A percentile compares a stretch with the other conserved stretches of the same genome.
These are phyloP conservation scores for Erodium texanum DNA, from an alignment of 441 rosid genomes.

Conservation along the genomic window DNA sequence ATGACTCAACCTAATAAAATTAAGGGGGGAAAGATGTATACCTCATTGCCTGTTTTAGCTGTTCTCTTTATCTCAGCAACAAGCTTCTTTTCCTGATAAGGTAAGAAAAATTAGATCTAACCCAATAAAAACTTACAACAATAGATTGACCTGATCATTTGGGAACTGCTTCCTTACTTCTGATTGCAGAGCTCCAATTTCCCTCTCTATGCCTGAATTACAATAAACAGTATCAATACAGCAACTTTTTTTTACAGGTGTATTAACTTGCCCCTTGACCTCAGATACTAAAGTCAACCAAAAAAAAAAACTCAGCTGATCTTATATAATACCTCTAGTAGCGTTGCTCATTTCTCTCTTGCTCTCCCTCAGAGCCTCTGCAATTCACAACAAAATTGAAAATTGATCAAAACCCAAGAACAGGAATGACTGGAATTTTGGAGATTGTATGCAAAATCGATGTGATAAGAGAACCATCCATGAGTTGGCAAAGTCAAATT, in stretches of 20 bases:
- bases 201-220: conserved; percentile 76
- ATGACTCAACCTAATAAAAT: neutral
- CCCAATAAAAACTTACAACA: neutral
- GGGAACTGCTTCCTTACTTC: conserved; percentile 36
- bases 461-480: neutral
- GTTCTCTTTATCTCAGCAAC: conserved; percentile 87
- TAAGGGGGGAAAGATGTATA: conserved; percentile 18
- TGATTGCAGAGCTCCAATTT: conserved; percentile 62
- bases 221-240: neutral
- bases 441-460: conserved; percentile 10
- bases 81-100: conserved; percentile 75
- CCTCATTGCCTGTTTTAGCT: conserved; percentile 93
- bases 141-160: conserved; percentile 5
- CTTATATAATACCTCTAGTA: conserved; percentile 55
- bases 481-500: no score
- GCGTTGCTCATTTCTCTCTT: conserved; percentile 86
- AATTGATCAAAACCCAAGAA: conserved; percentile 2
- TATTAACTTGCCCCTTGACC: neutral
- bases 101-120: conserved; percentile 18
- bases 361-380: conserved; percentile 87
- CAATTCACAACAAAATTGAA: conserved; percentile 19
- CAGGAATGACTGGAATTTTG: neutral
- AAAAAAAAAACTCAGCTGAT: no score
- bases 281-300: neutral
- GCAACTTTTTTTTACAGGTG: neutral